phyloP scores from a whole-genome alignment of 2,329 filamentous ascomycete genomes.

The Fusarium camptoceras region DNA sequence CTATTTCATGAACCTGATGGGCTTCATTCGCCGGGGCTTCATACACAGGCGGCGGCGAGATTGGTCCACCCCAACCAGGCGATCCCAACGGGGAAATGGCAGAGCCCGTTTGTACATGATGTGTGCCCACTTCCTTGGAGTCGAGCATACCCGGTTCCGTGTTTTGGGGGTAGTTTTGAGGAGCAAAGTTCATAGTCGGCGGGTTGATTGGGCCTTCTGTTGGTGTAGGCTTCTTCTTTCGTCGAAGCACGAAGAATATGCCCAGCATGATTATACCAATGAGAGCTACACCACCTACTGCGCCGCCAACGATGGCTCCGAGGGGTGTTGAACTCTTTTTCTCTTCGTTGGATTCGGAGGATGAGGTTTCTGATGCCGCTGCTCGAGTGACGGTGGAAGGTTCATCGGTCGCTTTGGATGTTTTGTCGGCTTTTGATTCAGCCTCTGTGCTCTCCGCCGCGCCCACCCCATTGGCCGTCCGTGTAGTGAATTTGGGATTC shows the following conservation, averaged over 20 bases:
- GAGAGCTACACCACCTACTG: background rate
- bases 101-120: background rate
- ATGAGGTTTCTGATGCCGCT: background rate
- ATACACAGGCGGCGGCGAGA: background rate
- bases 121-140: background rate
- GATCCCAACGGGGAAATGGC: background rate
- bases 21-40: background rate
- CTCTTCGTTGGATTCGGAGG: rapidly evolving
- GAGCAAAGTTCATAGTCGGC: background rate
- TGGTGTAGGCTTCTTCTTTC: background rate
- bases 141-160: background rate
- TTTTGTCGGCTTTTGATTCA: rapidly evolving
- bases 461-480: background rate
- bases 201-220: background rate
- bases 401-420: rapidly evolving
- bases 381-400: background rate
- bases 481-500: background rate
- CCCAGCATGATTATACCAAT: background rate
- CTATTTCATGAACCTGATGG: background rate
- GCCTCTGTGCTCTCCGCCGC: background rate
- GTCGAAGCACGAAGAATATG: background rate
- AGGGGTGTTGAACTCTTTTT: background rate
- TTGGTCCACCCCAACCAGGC: background rate
- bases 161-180: background rate
- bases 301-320: background rate